Conservation (phyloP, 768 basidiomycete species). For the Lactifluus echinatus region DNA sequence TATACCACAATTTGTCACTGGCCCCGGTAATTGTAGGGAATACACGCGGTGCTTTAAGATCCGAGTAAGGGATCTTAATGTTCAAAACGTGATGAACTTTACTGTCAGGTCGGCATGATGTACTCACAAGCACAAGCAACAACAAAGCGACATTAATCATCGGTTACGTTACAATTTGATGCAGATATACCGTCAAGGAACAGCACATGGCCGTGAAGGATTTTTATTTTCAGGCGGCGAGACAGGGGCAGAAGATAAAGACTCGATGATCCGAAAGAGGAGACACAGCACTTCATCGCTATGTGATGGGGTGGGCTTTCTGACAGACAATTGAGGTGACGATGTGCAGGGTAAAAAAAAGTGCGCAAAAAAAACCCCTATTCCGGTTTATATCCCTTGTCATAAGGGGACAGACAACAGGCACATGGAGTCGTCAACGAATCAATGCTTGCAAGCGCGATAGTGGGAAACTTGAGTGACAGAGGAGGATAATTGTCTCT, state of each 20-base stretch:
- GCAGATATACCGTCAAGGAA: background rate
- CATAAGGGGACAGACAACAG: background rate
- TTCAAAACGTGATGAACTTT: background rate
- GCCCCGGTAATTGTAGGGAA: slow-evolving; percentile 5
- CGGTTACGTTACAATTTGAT: slow-evolving; percentile 5
- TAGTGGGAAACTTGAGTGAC: background rate
- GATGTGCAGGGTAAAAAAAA: background rate
- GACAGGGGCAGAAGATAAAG: slow-evolving; percentile 9
- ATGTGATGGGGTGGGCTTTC: background rate
- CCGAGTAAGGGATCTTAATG: background rate
- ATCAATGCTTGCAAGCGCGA: background rate
- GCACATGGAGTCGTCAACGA: background rate
- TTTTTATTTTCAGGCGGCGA: background rate
- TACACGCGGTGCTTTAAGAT: slow-evolving; percentile 12
- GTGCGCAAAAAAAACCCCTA: background rate
- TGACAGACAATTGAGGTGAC: background rate
- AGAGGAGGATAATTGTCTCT: background rate
- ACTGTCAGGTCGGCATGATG: slow-evolving; percentile 1
- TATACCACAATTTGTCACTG: slow-evolving; percentile 10
- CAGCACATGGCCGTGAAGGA: background rate
- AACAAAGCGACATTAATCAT: slow-evolving; percentile 6
- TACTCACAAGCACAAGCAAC: background rate
- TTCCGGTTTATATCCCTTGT: background rate
- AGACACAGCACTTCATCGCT: background rate
- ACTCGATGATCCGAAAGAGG: background rate